Percentiles rank a stretch among this genome's conserved stretches.
These are phyloP conservation scores for Wickerhamiella parazyma DNA, from an alignment of 805 yeast species.

Conservation along the genomic window DNA sequence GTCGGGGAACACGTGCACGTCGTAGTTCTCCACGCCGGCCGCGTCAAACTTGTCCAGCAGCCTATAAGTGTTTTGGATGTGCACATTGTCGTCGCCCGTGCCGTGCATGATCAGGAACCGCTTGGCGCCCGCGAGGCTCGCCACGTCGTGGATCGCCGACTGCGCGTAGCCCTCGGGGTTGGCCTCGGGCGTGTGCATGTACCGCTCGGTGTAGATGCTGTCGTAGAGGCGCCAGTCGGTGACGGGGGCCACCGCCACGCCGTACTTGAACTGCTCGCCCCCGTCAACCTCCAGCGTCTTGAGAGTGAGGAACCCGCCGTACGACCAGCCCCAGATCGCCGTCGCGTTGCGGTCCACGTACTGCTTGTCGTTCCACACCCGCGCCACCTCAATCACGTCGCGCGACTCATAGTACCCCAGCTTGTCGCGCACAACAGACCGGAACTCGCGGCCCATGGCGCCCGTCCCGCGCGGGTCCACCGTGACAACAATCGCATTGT, in stretches of 20 bases:
- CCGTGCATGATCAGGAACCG: constrained; percentile 90
- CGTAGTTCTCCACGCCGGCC: constrained; percentile 74
- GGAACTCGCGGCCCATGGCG: constrained; percentile 62
- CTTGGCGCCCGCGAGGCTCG: constrained; percentile 39
- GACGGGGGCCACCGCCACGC: constrained; percentile 95
- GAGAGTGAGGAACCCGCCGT: constrained; percentile 88
- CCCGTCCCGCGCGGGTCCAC: constrained; percentile 98
- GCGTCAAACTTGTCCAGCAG: constrained; percentile 62
- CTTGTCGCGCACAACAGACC: constrained; percentile 66
- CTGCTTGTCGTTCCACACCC: constrained; percentile 43
- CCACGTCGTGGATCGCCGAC: constrained; percentile 44
- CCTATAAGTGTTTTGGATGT: constrained; percentile 75
- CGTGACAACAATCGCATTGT: constrained; percentile 76
- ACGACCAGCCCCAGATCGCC: constrained; percentile 97
- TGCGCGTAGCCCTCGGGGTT: constrained; percentile 48
- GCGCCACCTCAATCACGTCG: constrained; percentile 82
- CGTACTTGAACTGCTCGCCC: constrained; percentile 65
- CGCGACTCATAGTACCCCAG: constrained; percentile 70
- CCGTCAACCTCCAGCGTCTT: constrained; percentile 76
- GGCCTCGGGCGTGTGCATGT: constrained; percentile 70
- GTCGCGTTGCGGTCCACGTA: constrained; percentile 58
- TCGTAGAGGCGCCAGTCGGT: constrained; percentile 90
- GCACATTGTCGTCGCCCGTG: constrained; percentile 95
- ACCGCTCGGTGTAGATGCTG: constrained; percentile 87
- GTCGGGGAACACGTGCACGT: constrained; percentile 82